Evolutionary conservation across 164 flowering plant genomes (phyloP).

Genomic region (Santalum album): DNA sequence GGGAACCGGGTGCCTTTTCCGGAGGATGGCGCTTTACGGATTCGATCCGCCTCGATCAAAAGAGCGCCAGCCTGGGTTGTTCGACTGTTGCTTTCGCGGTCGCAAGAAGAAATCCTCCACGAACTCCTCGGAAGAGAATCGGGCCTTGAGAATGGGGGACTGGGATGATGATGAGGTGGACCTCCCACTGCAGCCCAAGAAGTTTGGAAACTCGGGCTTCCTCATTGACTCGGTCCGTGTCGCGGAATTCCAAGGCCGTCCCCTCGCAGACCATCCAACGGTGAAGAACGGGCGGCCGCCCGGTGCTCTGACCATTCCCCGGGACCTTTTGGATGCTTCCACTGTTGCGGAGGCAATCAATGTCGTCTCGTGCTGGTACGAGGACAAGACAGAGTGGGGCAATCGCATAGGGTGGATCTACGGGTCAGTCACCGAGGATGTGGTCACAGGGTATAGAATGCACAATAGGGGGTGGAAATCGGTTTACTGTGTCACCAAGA

Average conservation of each 20-base stretch:
- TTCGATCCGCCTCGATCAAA: conserved; percentile 64
- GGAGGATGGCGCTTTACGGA: conserved; percentile 62
- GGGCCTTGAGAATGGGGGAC: conserved; percentile 44
- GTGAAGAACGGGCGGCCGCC: conserved; percentile 57
- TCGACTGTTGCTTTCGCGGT: conserved; percentile 36
- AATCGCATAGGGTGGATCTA: conserved; percentile 63
- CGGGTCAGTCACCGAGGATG: conserved; percentile 74
- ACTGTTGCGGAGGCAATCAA: conserved; percentile 66
- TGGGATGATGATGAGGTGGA: conserved; percentile 52
- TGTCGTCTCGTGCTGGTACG: conserved; percentile 68
- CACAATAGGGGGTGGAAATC: conserved; percentile 73
- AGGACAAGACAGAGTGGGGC: conserved; percentile 76
- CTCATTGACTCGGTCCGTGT: conserved; percentile 56
- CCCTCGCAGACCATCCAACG: conserved; percentile 60
- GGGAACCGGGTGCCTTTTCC: conserved; percentile 74
- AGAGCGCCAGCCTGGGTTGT: conserved; percentile 39
- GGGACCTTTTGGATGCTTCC: conserved; percentile 49
- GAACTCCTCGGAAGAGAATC: conserved; percentile 36
- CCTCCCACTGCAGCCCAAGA: conserved; percentile 39
- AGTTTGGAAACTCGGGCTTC: conserved; percentile 54
- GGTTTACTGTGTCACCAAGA: conserved; percentile 58
- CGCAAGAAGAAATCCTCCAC: conserved; percentile 22
- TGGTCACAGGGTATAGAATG: conserved; percentile 69
- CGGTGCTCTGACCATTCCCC: conserved; percentile 49
- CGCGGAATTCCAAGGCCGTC: conserved; percentile 68